Base-by-base conservation (phyloP, 2,329 filamentous ascomycete genomes). In the Colletotrichum nymphaeae region DNA sequence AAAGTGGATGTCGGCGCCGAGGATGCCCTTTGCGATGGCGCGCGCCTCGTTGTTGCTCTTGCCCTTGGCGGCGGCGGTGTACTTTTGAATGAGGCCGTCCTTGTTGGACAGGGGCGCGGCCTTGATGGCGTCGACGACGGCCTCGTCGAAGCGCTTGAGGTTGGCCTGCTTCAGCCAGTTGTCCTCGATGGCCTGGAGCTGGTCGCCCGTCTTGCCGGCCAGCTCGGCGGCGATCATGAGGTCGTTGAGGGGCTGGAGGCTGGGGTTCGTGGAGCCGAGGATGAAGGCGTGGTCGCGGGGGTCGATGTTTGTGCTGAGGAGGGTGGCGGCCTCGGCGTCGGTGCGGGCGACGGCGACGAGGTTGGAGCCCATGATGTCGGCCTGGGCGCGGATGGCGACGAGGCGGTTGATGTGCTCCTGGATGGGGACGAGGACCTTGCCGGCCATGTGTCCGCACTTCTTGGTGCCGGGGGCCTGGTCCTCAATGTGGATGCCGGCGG, bases 381-480 rank as follows among this genome's bases (percentile, higher is more conserved):
- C 96, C 86, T 99, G 97, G 5, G 97, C 96, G 74, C 97, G 93
- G 83, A 99, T 98, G 78, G 97, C 95, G 63, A 99, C 95, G 67
- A 99, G 89, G 68, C 97, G 93, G 88, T 98, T 98, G 86, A 98
- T 98, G 87, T 99, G 97, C 87, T 99, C 97, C 84, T 92, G 94
- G 81, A 98, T 97, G 63, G 97, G 97, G 65, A 99, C 97, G 74
- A 99, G 88, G 56, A 98, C 97, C 87, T 98, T 98, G 80, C 97
- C 97, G 77, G 97, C 97, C 97, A 98, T 98, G 86, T 98, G 97
- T 76, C 97, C 97, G 83, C 97, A 99, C 90, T 99, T 99, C 91
- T 99, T 99, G 63, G 97, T 98, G 67, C 97, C 97, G 3, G 97
- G 96, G 4, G 97, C 96, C 85, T 98, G 97, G 83, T 99, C 97